A percentile compares a stretch with the other conserved stretches of the same genome.
Conservation (phyloP, 352 stramenopile species). For the Pythium chondricola region DNA sequence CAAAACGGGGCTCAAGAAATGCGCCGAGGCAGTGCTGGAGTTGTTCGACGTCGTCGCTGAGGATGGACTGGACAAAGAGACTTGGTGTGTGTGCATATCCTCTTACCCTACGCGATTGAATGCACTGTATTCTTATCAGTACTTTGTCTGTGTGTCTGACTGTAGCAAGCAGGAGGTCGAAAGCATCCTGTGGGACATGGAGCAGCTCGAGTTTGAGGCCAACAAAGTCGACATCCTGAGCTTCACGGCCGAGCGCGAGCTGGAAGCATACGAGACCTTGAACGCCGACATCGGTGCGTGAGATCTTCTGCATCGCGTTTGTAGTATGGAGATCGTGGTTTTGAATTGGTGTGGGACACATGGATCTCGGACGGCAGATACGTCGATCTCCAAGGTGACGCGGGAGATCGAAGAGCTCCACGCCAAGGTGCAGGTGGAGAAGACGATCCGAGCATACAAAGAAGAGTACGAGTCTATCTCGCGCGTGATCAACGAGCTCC, state of each 20-base stretch:
- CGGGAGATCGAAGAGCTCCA: conserved; percentile 79
- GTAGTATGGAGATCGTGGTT: background rate
- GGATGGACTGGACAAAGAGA: conserved; percentile 48
- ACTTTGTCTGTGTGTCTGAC: background rate
- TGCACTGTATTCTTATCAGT: background rate
- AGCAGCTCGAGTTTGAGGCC: conserved; percentile 79
- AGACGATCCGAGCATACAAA: conserved; percentile 75
- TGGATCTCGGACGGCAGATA: conserved; percentile 25
- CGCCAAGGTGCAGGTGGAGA: conserved; percentile 65
- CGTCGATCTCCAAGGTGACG: conserved; percentile 49
- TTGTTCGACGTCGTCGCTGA: conserved; percentile 60
- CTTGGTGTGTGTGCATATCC: conserved; percentile 32
- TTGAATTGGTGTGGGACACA: background rate
- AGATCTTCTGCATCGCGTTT: background rate
- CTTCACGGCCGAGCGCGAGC: conserved; percentile 74
- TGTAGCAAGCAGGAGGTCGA: conserved; percentile 64
- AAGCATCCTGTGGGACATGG: conserved; percentile 78
- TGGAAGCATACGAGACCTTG: conserved; percentile 76
- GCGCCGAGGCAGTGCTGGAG: conserved; percentile 58
- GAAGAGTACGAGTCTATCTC: conserved; percentile 87
- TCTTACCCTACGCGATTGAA: no score
- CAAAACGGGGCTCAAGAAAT: conserved; percentile 77
- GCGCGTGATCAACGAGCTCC: conserved; percentile 75
- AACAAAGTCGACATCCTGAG: conserved; percentile 78
- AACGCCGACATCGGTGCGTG: conserved; percentile 66